Conservation (phyloP, 202 grass and related monocot species). For the Elaeis oleifera region DNA sequence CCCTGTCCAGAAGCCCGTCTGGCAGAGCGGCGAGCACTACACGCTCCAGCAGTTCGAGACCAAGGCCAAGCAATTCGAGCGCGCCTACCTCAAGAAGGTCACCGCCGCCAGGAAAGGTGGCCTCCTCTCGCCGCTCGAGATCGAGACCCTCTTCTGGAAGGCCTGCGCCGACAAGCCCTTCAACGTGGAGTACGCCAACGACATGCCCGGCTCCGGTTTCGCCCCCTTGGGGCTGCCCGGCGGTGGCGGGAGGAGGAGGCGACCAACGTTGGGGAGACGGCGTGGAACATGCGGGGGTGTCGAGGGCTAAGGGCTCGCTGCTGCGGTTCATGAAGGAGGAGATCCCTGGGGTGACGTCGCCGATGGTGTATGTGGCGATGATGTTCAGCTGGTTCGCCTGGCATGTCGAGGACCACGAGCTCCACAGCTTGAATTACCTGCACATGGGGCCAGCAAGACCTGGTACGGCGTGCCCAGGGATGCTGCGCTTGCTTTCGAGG, state of each 20-base stretch:
- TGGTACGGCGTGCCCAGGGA: slow-evolving; percentile 98
- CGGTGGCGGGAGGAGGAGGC: slow-evolving; percentile 16
- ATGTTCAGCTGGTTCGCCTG: slow-evolving; percentile 99
- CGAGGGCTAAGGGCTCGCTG: slow-evolving; percentile 65
- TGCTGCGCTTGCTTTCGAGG: slow-evolving; percentile 87
- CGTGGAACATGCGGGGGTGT: slow-evolving; percentile 94
- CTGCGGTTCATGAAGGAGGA: slow-evolving; percentile 80
- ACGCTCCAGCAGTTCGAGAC: slow-evolving; percentile 76
- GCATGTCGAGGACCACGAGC: slow-evolving; percentile 98
- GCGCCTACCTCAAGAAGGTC: slow-evolving; percentile 36
- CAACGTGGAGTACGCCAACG: slow-evolving; percentile 94
- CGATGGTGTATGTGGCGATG: slow-evolving; percentile 98
- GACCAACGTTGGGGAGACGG: slow-evolving; percentile 74
- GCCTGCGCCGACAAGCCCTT: slow-evolving; percentile 82
- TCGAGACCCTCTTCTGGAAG: slow-evolving; percentile 85
- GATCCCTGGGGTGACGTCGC: slow-evolving; percentile 83
- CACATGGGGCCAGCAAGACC: slow-evolving; percentile 79
- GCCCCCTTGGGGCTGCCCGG: slow-evolving; percentile 24
- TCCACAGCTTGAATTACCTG: slow-evolving; percentile 95
- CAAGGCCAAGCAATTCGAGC: slow-evolving; percentile 73
- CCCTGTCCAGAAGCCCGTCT: slow-evolving; percentile 71
- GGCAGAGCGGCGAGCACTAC: slow-evolving; percentile 95
- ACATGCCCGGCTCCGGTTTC: slow-evolving; percentile 95
- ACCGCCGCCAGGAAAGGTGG: slow-evolving; percentile 29
- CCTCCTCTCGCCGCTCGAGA: slow-evolving; percentile 40